These are phyloP conservation scores for Boletus subcaerulescens DNA, from an alignment of 768 basidiomycete species.

Conservation along the genomic window DNA sequence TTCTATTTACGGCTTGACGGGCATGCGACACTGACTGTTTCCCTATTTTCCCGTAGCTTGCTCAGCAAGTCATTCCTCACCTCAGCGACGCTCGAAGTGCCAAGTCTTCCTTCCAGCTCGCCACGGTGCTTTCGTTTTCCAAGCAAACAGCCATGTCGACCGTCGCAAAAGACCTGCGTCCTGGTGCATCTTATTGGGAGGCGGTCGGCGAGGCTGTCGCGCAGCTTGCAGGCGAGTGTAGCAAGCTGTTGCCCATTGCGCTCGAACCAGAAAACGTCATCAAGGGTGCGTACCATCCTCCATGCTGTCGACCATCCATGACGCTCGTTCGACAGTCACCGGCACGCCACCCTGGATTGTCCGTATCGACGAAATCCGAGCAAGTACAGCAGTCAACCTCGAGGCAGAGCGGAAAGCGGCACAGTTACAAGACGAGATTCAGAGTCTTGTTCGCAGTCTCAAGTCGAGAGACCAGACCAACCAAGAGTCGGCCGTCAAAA, in stretches of 20 bases:
- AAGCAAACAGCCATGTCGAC: conserved; percentile 71
- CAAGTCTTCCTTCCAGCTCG: conserved; percentile 76
- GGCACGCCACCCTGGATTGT: conserved; percentile 83
- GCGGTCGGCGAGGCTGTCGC: conserved; percentile 67
- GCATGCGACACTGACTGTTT: background rate
- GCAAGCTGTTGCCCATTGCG: conserved; percentile 64
- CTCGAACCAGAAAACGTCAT: conserved; percentile 75
- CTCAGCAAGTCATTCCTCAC: conserved; percentile 86
- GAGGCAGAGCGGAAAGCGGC: conserved; percentile 89
- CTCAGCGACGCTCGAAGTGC: conserved; percentile 74
- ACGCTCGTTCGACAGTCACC: conserved; percentile 45
- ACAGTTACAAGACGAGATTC: conserved; percentile 86
- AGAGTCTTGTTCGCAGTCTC: conserved; percentile 79
- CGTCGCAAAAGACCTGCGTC: conserved; percentile 63
- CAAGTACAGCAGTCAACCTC: conserved; percentile 77
- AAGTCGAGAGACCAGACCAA: conserved; percentile 87
- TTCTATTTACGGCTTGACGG: background rate
- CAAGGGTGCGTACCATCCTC: conserved; percentile 55
- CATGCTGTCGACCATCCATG: background rate
- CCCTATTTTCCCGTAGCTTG: conserved; percentile 52
- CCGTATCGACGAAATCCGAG: conserved; percentile 79
- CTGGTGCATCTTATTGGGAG: conserved; percentile 72
- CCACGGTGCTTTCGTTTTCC: conserved; percentile 65
- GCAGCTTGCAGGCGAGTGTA: conserved; percentile 69
- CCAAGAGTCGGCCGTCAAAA: conserved; percentile 88